Evolutionary conservation across 352 stramenopile species (phyloP).

Genomic region (Pythium aristosporum): DNA sequence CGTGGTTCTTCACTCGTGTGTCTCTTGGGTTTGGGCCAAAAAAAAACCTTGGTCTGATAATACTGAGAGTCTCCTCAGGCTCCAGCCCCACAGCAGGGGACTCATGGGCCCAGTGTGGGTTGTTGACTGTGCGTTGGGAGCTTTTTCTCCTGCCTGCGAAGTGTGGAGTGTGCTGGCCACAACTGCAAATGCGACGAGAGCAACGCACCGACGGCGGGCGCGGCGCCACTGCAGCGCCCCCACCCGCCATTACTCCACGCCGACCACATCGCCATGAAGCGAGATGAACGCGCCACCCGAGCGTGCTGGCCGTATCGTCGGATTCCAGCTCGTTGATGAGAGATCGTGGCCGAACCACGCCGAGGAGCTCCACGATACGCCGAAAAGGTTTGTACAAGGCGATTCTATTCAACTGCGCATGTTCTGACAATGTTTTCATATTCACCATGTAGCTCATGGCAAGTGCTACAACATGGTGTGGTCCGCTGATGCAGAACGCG

Average conservation of each 20-base stretch:
- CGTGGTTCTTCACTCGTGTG: not conserved
- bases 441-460: slow-evolving; percentile 7
- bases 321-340: not conserved
- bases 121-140: not conserved
- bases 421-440: slow-evolving; percentile 3
- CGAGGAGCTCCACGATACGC: not conserved
- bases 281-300: not conserved
- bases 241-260: slow-evolving; percentile 8
- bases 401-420: slow-evolving; percentile 3
- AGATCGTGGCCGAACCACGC: not conserved
- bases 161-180: slow-evolving; percentile 16
- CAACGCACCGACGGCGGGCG: not conserved
- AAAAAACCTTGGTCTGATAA: slow-evolving; percentile 16
- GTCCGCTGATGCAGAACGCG: not conserved
- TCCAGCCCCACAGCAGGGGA: no score
- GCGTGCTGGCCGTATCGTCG: not conserved
- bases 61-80: no score
- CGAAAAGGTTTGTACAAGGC: slow-evolving; percentile 6
- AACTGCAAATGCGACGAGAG: slow-evolving; percentile 20
- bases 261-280: not conserved
- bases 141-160: not conserved
- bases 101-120: no score
- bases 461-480: not conserved
- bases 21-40: not conserved
- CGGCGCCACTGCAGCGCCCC: not conserved